phyloP scores from a whole-genome alignment of 2,329 filamentous ascomycete species.

The Penicillium sp. region DNA sequence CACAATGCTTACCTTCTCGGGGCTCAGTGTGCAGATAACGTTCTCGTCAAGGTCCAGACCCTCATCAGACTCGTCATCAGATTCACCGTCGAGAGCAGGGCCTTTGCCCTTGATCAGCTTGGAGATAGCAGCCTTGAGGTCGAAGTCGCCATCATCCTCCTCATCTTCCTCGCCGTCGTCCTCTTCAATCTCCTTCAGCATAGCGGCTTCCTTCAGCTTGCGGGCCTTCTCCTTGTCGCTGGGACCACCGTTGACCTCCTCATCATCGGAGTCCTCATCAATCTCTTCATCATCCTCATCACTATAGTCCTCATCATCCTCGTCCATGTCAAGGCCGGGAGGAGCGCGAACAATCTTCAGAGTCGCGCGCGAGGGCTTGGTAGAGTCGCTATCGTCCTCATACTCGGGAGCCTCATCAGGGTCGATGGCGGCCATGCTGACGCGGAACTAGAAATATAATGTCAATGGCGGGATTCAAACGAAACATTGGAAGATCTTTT shows the following conservation, averaged over 20 bases:
- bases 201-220: slow-evolving; percentile 79
- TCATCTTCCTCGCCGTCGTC: slow-evolving; percentile 60
- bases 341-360: slow-evolving; percentile 86
- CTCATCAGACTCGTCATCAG: slow-evolving; percentile 62
- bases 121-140: slow-evolving; percentile 53
- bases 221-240: slow-evolving; percentile 90
- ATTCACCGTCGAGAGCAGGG: slow-evolving; percentile 69
- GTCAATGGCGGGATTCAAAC: not conserved
- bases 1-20: slow-evolving; percentile 72
- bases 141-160: slow-evolving; percentile 66
- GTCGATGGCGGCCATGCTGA: slow-evolving; percentile 98
- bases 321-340: slow-evolving; percentile 59
- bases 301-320: slow-evolving; percentile 55
- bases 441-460: slow-evolving; percentile 71
- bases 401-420: slow-evolving; percentile 75
- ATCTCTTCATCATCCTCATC: slow-evolving; percentile 53
- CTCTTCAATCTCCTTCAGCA: slow-evolving; percentile 70
- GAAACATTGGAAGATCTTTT: slow-evolving; percentile 3
- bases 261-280: slow-evolving; percentile 62
- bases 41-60: slow-evolving; percentile 79
- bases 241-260: slow-evolving; percentile 83
- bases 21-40: slow-evolving; percentile 94
- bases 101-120: slow-evolving; percentile 70
- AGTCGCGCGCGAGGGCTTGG: slow-evolving; percentile 74
- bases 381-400: slow-evolving; percentile 65